Percentiles rank a stretch among this genome's conserved stretches.
phyloP scores from a whole-genome alignment of 2,329 filamentous ascomycete species.

The Trichoderma harzianum region DNA sequence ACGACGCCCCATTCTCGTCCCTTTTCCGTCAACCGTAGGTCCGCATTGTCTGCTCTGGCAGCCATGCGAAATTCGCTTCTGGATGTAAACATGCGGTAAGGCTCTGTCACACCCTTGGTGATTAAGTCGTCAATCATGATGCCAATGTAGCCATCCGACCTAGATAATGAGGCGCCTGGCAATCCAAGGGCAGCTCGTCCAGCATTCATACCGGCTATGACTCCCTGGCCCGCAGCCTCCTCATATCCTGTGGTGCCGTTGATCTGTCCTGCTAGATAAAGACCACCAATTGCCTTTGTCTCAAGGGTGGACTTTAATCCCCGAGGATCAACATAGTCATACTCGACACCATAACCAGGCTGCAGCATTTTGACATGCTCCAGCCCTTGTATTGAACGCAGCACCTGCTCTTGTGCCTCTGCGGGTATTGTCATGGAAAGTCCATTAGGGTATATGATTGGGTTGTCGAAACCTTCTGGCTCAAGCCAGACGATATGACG shows the following conservation, averaged over 20 bases:
- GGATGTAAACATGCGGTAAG: slow-evolving; percentile 97
- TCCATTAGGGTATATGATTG: slow-evolving; percentile 92
- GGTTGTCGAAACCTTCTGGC: slow-evolving; percentile 87
- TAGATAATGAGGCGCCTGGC: slow-evolving; percentile 63
- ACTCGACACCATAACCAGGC: slow-evolving; percentile 94
- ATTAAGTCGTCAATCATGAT: slow-evolving; percentile 98
- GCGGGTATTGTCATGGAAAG: slow-evolving; percentile 95
- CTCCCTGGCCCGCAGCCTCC: slow-evolving; percentile 89
- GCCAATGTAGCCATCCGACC: slow-evolving; percentile 92
- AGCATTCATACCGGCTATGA: slow-evolving; percentile 91
- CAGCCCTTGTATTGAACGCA: slow-evolving; percentile 84
- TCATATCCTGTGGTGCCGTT: slow-evolving; percentile 98
- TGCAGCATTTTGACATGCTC: slow-evolving; percentile 91
- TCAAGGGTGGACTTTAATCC: slow-evolving; percentile 85
- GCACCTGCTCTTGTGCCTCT: slow-evolving; percentile 77
- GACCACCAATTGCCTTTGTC: slow-evolving; percentile 83
- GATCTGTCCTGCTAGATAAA: slow-evolving; percentile 94
- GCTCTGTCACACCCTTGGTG: slow-evolving; percentile 94
- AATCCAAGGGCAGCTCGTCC: slow-evolving; percentile 72
- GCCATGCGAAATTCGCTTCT: slow-evolving; percentile 94
- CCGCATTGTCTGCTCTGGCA: slow-evolving; percentile 89
- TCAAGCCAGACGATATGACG: slow-evolving; percentile 94
- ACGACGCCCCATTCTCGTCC: slow-evolving; percentile 77
- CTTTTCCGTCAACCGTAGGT: slow-evolving; percentile 75
- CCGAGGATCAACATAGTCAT: slow-evolving; percentile 95